These are phyloP conservation scores for Quercus wislizeni DNA, from an alignment of 306 rosid genomes.

Conservation along the genomic window DNA sequence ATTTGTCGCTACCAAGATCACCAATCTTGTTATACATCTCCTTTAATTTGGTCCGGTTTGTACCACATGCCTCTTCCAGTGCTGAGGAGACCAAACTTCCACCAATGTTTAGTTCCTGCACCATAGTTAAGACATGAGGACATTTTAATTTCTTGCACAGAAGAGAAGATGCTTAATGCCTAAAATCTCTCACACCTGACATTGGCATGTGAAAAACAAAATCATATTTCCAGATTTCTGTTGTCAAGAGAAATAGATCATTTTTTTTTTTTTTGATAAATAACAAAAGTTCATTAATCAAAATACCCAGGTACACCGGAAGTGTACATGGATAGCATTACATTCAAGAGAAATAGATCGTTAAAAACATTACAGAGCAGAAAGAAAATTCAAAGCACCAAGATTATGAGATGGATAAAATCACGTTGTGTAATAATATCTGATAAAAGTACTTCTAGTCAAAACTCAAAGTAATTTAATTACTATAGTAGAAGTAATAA, in stretches of 20 bases:
- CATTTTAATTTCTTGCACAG: background rate
- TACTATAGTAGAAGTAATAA: no score
- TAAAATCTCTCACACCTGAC: background rate
- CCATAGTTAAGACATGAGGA: slow-evolving; percentile 7
- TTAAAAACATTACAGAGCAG: background rate
- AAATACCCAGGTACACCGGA: no score
- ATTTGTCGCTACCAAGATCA: slow-evolving; percentile 67
- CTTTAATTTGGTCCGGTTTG: slow-evolving; percentile 59
- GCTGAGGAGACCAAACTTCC: slow-evolving; percentile 85
- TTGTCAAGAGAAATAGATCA: background rate
- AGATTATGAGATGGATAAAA: background rate
- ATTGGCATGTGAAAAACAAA: background rate
- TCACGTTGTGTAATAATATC: background rate
- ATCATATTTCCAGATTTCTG: background rate
- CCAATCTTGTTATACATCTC: slow-evolving; percentile 90
- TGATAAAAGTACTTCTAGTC: background rate
- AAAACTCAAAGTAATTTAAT: background rate
- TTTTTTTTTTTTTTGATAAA: no score
- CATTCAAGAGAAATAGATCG: background rate
- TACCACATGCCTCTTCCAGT: slow-evolving; percentile 85
- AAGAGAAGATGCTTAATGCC: slow-evolving; percentile 9
- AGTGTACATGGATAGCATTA: no score
- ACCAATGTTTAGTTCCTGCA: slow-evolving; percentile 88
- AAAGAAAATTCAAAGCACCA: background rate
- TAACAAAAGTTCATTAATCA: no score